Base-by-base conservation (phyloP, 352 stramenopile genomes). In the Globisporangium barbulae region DNA sequence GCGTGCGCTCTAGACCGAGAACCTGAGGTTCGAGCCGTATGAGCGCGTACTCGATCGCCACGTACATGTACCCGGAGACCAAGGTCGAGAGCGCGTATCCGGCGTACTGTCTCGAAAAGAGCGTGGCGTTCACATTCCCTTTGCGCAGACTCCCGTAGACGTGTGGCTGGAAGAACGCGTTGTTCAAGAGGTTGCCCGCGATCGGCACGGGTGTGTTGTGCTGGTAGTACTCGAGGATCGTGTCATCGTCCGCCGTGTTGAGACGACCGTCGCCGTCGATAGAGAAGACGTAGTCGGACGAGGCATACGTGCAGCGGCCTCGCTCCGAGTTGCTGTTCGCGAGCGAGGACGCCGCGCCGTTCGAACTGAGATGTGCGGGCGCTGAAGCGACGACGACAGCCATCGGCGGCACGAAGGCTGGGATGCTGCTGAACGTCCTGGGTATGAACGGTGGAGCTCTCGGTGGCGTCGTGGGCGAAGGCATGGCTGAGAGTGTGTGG, bases 141-240 rank as follows among this genome's bases (percentile, higher is more conserved):
- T 68, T 59, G 41, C 54, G 78, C 22, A 90, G 55, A 45, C 76
- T 76, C 33, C 81, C 48, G 22, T 87, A 92, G 60, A 28, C 25
- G 85, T 73, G 54, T 92, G 77, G 35, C 13, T 39, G 21, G 25
- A 48, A 41, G 25, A 28, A 28, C 25, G 25, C 25, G 25, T 28
- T 28, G 25, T 28, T 28, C 25, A 28, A 1, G 25, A 28, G 25
- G 25, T 28, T 28, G 25, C 25, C 25, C 25, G 2, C 25, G 25
- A 28, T 28, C 25, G 25, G 25, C 25, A 28, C 25, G 2, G 25
- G 25, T 28, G 25, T 28, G 25, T 28, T 28, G 25, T 28, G 25
- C 17, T 35, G 44, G 8, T 22, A 10, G 44, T 30, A 47, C 30
- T 55, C 57, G 30, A 63, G 57, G 30, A 63, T 54, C 5, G 57